A percentile compares a stretch with the other conserved stretches of the same genome.
Evolutionary conservation across 2,329 filamentous ascomycete species (phyloP).

Genomic region (Colletotrichum musae): DNA sequence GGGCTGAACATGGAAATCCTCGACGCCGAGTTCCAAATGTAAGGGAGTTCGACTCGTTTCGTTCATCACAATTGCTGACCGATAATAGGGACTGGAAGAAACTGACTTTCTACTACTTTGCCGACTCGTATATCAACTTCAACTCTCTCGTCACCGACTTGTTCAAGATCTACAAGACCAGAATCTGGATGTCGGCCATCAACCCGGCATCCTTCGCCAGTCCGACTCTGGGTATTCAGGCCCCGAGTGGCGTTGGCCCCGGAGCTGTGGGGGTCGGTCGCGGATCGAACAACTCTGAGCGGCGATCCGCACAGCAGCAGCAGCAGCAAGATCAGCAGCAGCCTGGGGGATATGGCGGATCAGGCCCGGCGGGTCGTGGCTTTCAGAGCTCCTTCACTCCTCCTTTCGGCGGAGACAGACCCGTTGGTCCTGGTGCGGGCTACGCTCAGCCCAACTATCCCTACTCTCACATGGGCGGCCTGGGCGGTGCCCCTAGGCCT

Average conservation of each 20-base stretch:
- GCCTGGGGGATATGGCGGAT: conserved; percentile 53
- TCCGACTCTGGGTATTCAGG: conserved; percentile 79
- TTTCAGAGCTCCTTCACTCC: conserved; percentile 60
- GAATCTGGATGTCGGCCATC: conserved; percentile 99
- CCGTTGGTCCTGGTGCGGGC: conserved; percentile 54
- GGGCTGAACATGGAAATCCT: conserved; percentile 98
- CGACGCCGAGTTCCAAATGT: conserved; percentile 99
- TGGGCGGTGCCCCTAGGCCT: conserved; percentile 52
- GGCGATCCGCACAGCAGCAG: conserved; percentile 61
- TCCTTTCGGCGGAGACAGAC: conserved; percentile 59
- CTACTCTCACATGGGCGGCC: conserved; percentile 45
- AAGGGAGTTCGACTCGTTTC: conserved; percentile 54
- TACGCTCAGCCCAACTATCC: conserved; percentile 55
- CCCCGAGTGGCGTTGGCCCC: conserved; percentile 76
- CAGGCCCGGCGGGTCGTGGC: conserved; percentile 55
- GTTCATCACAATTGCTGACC: conserved; percentile 4
- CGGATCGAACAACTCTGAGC: conserved; percentile 57
- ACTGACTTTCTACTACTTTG: conserved; percentile 98
- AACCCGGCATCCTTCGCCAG: conserved; percentile 96
- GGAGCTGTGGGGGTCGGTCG: conserved; percentile 74
- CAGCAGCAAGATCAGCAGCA: conserved; percentile 50
- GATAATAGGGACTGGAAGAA: conserved; percentile 93
- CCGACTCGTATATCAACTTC: conserved; percentile 98
- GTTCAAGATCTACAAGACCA: conserved; percentile 99
- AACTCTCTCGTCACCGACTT: conserved; percentile 97